These are phyloP conservation scores for Chlamydomonas incerta DNA, from an alignment of 139 green algal genomes.

Conservation along the genomic window DNA sequence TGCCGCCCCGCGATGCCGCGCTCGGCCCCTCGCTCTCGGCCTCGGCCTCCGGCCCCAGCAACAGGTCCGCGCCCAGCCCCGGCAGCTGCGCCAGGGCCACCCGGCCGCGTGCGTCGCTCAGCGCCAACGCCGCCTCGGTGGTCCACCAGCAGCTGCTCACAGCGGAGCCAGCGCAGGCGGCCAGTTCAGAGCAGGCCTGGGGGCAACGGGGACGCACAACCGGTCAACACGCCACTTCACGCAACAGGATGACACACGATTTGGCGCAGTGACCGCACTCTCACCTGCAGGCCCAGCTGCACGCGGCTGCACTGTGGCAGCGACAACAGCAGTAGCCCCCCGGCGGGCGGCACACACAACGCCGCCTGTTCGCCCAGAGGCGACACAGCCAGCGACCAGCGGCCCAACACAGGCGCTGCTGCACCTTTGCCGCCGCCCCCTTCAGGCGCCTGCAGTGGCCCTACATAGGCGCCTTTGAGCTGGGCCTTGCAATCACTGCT, in stretches of 20 bases:
- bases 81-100: conserved; percentile 48
- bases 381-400: conserved; percentile 6
- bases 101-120: conserved; percentile 22
- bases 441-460: neutral
- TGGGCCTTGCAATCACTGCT: neutral
- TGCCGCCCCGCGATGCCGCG: neutral
- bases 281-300: neutral
- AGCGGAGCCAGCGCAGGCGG: neutral
- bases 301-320: neutral
- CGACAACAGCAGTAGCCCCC: conserved; percentile 7
- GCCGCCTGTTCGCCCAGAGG: conserved; percentile 39
- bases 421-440: neutral
- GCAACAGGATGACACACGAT: no score
- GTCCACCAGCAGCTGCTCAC: neutral
- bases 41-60: neutral
- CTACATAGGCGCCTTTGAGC: neutral
- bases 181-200: neutral
- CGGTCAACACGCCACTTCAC: neutral
- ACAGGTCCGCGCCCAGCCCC: conserved; percentile 22
- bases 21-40: conserved; percentile 6
- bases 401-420: neutral
- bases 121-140: neutral
- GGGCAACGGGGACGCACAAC: no score
- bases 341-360: neutral
- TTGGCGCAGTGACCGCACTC: neutral